These are phyloP conservation scores for Suhomyces kunorum DNA, from an alignment of 1,139 yeast species.

Conservation along the genomic window DNA sequence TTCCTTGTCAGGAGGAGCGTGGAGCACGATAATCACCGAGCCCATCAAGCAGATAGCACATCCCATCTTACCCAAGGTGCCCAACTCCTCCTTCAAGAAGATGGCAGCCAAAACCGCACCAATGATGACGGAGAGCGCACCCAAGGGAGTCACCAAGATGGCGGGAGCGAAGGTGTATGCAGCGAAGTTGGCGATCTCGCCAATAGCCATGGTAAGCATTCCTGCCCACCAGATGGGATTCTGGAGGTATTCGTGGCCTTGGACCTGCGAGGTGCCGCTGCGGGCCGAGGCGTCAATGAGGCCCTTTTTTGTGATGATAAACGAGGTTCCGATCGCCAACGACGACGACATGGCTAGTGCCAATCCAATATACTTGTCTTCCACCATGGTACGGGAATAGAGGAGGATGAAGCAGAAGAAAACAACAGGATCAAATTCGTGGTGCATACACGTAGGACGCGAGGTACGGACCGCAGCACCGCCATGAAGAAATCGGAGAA, in stretches of 20 bases:
- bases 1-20: conserved; percentile 93
- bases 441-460: conserved; percentile 8
- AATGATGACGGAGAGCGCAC: conserved; percentile 86
- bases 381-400: conserved; percentile 38
- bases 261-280: conserved; percentile 63
- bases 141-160: conserved; percentile 85
- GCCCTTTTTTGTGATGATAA: conserved; percentile 87
- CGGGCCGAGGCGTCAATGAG: conserved; percentile 68
- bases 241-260: conserved; percentile 71
- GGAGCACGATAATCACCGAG: conserved; percentile 83
- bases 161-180: conserved; percentile 97
- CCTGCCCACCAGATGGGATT: conserved; percentile 98
- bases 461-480: conserved; percentile 3
- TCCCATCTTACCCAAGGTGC: conserved; percentile 89
- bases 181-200: conserved; percentile 90
- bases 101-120: conserved; percentile 89
- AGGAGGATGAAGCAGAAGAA: not conserved
- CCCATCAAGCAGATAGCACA: conserved; percentile 91
- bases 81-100: conserved; percentile 82
- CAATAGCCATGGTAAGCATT: conserved; percentile 85
- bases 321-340: conserved; percentile 86
- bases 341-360: conserved; percentile 88
- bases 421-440: conserved; percentile 3
- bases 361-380: conserved; percentile 86
- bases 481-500: not conserved